Evolutionary conservation across 2,329 filamentous ascomycete species (phyloP), one percentile per base, ranked within the genome.

Genomic region (Lecanosticta acicola): DNA sequence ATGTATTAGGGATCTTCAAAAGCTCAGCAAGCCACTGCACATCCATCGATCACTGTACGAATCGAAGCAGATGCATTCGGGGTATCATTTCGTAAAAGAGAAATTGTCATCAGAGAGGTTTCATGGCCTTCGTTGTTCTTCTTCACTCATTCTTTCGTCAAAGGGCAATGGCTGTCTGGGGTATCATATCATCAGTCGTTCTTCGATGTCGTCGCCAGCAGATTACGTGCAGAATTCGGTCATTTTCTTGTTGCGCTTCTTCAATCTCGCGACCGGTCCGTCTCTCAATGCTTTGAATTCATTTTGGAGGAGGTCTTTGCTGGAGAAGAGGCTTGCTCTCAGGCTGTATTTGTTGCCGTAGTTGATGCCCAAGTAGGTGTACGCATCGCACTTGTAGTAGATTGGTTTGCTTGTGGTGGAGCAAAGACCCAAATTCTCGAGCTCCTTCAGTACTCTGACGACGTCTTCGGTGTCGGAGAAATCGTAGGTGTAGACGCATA

Each of bases 401-500:
- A 93, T 81, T 1, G 72, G 68, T 37, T 68, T 70, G 3, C 70
- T 41, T 11, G 59, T 56, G 18, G 54, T 14, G 4, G 60, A 56
- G 13, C 84, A 71, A 32, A 93, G 67, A 5, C 76, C 80, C 47
- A 89, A 69, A 45, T 80, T 71, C 11, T 53, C 45, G 50, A 94
- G 65, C 53, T 71, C 76, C 47, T 71, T 61, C 32, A 91, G 68
- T 3, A 94, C 84, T 35, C 84, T 75, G 20, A 72, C 74, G 4
- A 94, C 77, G 60, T 94, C 87, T 3, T 74, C 69, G 41, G 69
- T 73, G 60, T 94, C 81, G 20, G 70, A 70, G 60, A 89, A 93
- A 63, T 94, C 80, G 34, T 72, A 70, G 3, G 87, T 94, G 64
- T 94, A 94, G 5, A 94, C 71, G 54, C 85, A 90, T 19, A 94